These are phyloP conservation scores for Lactarius vividus DNA, from an alignment of 768 basidiomycete species.

Conservation along the genomic window DNA sequence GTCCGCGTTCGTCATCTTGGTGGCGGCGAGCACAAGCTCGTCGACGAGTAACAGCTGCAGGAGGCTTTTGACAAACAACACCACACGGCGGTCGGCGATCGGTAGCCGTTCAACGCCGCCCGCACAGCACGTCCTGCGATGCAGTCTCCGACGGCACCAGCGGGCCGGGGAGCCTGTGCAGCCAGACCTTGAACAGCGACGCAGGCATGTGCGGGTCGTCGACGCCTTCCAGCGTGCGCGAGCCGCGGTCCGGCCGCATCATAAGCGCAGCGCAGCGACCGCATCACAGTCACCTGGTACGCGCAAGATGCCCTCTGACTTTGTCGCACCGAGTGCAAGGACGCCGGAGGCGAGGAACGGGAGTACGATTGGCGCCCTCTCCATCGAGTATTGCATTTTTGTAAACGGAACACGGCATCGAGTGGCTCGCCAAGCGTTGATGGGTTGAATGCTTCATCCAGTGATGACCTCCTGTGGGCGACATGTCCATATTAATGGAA, in stretches of 20 bases:
- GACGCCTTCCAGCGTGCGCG: conserved; percentile 85
- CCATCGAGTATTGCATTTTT: conserved; percentile 80
- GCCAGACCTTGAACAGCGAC: conserved; percentile 89
- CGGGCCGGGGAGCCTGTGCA: conserved; percentile 89
- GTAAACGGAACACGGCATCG: conserved; percentile 77
- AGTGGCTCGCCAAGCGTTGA: conserved; percentile 92
- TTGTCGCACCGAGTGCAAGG: conserved; percentile 80
- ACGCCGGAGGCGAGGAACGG: conserved; percentile 93
- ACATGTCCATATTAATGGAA: background rate
- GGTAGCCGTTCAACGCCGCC: conserved; percentile 80
- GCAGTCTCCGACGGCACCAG: conserved; percentile 83
- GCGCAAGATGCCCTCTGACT: conserved; percentile 89
- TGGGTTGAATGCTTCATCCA: conserved; percentile 94
- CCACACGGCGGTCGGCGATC: conserved; percentile 80
- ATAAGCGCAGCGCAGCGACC: conserved; percentile 86
- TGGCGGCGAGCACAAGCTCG: conserved; percentile 63
- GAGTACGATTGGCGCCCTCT: conserved; percentile 87
- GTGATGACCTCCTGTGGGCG: conserved; percentile 22
- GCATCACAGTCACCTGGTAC: conserved; percentile 88
- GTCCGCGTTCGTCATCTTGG: conserved; percentile 90
- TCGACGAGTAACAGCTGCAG: conserved; percentile 86
- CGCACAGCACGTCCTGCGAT: conserved; percentile 68
- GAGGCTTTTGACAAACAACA: conserved; percentile 88
- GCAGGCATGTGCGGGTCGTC: conserved; percentile 90
- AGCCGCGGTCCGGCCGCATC: conserved; percentile 84